Evolutionary conservation across 179 eudicot species (phyloP).

Genomic region (Patellifolia procumbens): DNA sequence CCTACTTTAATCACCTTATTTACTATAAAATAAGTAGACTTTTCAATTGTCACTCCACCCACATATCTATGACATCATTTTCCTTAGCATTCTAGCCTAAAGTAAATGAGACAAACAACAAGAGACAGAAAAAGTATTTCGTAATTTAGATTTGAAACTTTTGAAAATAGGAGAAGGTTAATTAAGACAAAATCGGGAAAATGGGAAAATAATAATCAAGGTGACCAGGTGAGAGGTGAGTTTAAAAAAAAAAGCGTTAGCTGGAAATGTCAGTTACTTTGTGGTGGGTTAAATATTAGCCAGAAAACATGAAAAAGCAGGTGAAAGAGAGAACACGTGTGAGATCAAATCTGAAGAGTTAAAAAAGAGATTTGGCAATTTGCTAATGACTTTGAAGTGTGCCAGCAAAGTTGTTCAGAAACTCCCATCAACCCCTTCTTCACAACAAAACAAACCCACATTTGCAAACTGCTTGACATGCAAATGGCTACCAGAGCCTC

Average conservation of each 20-base stretch:
- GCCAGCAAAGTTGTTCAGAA: slow-evolving; percentile 21
- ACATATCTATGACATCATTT: too few species aligned
- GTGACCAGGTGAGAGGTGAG: background rate
- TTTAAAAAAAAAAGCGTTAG: slow-evolving; percentile 9
- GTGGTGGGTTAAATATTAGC: slow-evolving; percentile 15
- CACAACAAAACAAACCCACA: slow-evolving; percentile 23
- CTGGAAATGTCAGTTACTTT: slow-evolving; percentile 36
- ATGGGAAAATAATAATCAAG: too few species aligned
- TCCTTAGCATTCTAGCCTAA: too few species aligned
- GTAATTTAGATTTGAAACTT: too few species aligned
- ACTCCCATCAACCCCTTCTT: slow-evolving; percentile 5
- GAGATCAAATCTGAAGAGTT: slow-evolving; percentile 34
- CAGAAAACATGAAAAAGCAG: slow-evolving; percentile 26
- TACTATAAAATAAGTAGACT: too few species aligned
- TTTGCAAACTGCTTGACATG: slow-evolving; percentile 36
- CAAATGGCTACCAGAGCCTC: background rate
- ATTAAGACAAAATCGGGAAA: background rate
- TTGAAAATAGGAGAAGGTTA: too few species aligned
- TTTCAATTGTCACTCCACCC: too few species aligned
- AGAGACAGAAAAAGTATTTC: too few species aligned
- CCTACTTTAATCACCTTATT: too few species aligned
- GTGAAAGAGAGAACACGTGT: slow-evolving; percentile 39
- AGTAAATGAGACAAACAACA: too few species aligned
- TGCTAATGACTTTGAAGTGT: slow-evolving; percentile 17
- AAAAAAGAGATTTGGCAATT: slow-evolving; percentile 32